Evolutionary conservation across 2,329 filamentous ascomycete genomes (phyloP), one percentile per base, ranked within the genome.

Genomic region (Cryphonectria japonica): DNA sequence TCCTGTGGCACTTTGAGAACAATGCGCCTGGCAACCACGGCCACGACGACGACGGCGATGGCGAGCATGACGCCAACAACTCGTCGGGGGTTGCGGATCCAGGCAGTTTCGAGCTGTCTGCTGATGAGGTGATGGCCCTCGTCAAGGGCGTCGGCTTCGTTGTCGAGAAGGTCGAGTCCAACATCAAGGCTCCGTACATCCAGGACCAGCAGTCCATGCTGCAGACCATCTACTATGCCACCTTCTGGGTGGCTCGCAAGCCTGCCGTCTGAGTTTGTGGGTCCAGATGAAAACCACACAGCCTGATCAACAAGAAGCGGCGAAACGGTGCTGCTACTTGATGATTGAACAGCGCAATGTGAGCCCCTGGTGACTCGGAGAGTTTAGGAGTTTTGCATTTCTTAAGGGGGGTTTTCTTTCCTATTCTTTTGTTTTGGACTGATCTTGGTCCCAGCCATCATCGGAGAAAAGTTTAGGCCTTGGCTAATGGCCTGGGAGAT

Each of bases 1-100:
- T 99, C 69, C 84, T 98, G 57, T 99, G 96, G 96, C 97, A 99
- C 80, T 98, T 97, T 79, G 94, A 97, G 78, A 92, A 94, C 75
- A 87, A 91, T 59, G 85, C 88, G 0, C 88, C 88, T 0, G 87
- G 88, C 54, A 85, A 87, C 74, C 84, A 88, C 76, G 83, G 87
- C 16, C 82, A 84, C 57, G 84, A 86, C 46, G 82, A 84, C 52
- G 85, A 86, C 67, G 84, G 83, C 39, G 85, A 87, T 66, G 84
- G 83, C 41, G 84, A 86, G 71, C 82, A 85, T 73, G 85, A 87
- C 72, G 80, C 81, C 43, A 82, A 80, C 67, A 83, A 80, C 71
- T 85, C 84, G 22, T 84, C 86, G 61, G 94, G 94, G 1, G 97
- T 98, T 74, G 94, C 90, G 0, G 94, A 97, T 76, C 93, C 94